Evolutionary conservation across 2,329 filamentous ascomycete species (phyloP).

Genomic region (Botrytis sinoallii): DNA sequence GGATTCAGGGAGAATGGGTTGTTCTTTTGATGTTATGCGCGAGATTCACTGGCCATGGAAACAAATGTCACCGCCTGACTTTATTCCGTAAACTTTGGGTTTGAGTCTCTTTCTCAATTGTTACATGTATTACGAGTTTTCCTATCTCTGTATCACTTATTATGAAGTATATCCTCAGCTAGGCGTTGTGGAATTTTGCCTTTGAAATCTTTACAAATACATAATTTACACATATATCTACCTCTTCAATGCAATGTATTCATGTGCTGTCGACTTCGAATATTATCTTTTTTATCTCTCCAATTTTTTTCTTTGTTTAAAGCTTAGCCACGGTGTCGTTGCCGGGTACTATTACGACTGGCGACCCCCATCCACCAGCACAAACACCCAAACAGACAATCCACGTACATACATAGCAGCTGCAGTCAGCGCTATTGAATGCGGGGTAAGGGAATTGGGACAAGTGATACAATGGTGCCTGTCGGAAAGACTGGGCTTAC

Average conservation of each 20-base stretch:
- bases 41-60: conserved; percentile 20
- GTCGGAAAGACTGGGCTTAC: not conserved
- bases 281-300: not conserved
- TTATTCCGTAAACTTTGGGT: conserved; percentile 1
- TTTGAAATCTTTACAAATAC: not conserved
- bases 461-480: not conserved
- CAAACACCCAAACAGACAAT: not conserved
- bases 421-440: not conserved
- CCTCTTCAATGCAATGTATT: not conserved
- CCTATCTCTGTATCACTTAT: not conserved
- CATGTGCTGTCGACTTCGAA: not conserved
- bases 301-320: not conserved
- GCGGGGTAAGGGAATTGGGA: not conserved
- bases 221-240: not conserved
- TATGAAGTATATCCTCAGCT: not conserved
- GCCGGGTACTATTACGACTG: not conserved
- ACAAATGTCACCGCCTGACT: conserved; percentile 16
- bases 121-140: not conserved
- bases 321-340: not conserved
- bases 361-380: not conserved
- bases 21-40: conserved; percentile 15
- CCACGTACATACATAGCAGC: not conserved
- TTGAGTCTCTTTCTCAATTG: not conserved
- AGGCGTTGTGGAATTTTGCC: conserved; percentile 11
- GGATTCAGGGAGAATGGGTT: conserved; percentile 10